Evolutionary conservation across 228 moss, liverwort and hornwort species (phyloP).

Genomic region (Sphagnum magellanicum): DNA sequence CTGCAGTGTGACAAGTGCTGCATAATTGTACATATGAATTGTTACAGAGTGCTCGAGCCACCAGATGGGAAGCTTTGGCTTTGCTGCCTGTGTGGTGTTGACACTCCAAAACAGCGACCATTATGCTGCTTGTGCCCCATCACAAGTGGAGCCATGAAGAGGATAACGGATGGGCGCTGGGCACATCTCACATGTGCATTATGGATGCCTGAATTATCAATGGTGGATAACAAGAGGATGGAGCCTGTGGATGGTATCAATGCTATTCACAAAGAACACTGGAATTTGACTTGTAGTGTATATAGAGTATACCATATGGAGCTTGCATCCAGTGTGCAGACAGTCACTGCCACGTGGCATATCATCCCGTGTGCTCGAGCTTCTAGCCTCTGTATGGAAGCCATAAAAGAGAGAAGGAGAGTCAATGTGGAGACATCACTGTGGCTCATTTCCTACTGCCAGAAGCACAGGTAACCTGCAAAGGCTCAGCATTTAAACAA

Average conservation of each 20-base stretch:
- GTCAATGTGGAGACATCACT: neutral
- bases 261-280: conserved; percentile 50
- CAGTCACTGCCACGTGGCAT: conserved; percentile 38
- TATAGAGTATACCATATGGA: conserved; percentile 49
- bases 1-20: conserved; percentile 59
- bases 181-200: conserved; percentile 53
- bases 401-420: neutral
- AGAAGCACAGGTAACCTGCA: conserved; percentile 27
- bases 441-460: conserved; percentile 22
- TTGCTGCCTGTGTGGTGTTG: conserved; percentile 46
- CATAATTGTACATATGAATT: conserved; percentile 55
- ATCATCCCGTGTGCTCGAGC: conserved; percentile 57
- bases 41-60: conserved; percentile 40
- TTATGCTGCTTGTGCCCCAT: conserved; percentile 56
- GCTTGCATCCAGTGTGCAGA: conserved; percentile 55
- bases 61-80: conserved; percentile 55
- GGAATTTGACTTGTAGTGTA: conserved; percentile 46
- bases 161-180: conserved; percentile 54
- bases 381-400: conserved; percentile 35
- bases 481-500: conserved; percentile 16
- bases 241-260: conserved; percentile 48
- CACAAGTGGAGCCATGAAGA: conserved; percentile 56
- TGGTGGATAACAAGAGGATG: conserved; percentile 45
- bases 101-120: conserved; percentile 34
- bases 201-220: conserved; percentile 52